A percentile compares a stretch with the other conserved stretches of the same genome.
Evolutionary conservation across 768 basidiomycete genomes (phyloP).

Genomic region (Lentinula detonsa): DNA sequence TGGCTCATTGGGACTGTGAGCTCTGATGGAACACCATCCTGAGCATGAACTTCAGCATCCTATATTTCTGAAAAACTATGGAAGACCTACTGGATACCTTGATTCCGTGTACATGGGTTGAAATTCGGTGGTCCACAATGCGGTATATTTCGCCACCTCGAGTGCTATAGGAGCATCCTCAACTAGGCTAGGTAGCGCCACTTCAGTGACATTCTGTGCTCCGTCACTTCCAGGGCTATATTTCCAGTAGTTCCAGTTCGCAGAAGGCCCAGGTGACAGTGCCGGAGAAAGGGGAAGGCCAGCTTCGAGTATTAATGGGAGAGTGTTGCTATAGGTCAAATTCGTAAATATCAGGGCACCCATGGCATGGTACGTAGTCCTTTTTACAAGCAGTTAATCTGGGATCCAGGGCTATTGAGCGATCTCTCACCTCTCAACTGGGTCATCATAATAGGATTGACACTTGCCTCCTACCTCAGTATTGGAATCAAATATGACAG

Average conservation of each 20-base stretch:
- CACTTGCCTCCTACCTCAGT: conserved; percentile 5
- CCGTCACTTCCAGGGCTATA: background rate
- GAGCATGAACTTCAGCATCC: background rate
- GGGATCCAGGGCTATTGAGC: background rate
- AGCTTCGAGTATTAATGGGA: conserved; percentile 2
- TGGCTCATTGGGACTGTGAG: background rate
- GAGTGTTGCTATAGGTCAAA: conserved; percentile 1
- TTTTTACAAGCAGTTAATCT: background rate
- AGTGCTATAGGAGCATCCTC: background rate
- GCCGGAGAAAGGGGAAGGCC: background rate
- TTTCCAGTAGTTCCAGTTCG: conserved; percentile 1
- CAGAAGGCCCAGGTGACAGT: background rate
- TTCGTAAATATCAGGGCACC: conserved; percentile 7
- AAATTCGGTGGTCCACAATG: background rate
- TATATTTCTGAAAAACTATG: background rate
- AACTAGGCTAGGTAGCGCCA: background rate
- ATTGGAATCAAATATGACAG: conserved; percentile 1
- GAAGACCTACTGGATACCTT: background rate
- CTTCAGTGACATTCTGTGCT: background rate
- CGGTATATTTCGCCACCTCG: background rate
- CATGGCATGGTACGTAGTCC: conserved; percentile 2
- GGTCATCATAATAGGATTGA: conserved; percentile 6
- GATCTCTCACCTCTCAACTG: background rate
- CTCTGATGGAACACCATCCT: background rate
- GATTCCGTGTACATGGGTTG: background rate